Conservation (phyloP, 306 rosid species). For the Cicer yamashitae region DNA sequence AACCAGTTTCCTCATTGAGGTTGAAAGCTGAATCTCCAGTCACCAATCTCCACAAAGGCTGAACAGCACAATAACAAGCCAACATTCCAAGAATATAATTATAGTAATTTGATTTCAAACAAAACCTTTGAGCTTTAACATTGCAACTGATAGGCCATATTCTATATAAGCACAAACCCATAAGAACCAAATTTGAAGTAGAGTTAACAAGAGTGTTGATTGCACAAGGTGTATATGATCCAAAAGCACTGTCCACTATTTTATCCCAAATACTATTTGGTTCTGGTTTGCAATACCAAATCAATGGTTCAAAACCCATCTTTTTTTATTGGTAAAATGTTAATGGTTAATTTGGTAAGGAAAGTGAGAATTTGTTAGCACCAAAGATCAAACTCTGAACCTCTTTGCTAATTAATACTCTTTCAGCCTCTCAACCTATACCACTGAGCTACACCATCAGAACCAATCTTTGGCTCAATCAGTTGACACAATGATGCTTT, state of each 20-base stretch:
- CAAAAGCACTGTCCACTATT: conserved; percentile 68
- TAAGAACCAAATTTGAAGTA: conserved; percentile 72
- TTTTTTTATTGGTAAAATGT: too few relatives aligned
- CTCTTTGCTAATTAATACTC: too few relatives aligned
- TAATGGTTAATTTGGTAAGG: too few relatives aligned
- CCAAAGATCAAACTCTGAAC: too few relatives aligned
- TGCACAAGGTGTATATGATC: conserved; percentile 87
- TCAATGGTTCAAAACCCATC: conserved; percentile 67
- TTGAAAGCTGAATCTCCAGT: conserved; percentile 62
- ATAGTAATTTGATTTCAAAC: conserved; percentile 66
- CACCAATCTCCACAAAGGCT: conserved; percentile 67
- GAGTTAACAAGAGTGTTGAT: conserved; percentile 71
- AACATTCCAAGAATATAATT: conserved; percentile 59
- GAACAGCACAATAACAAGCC: conserved; percentile 67
- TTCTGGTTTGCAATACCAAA: conserved; percentile 81
- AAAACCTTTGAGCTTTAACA: conserved; percentile 60
- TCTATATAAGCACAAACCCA: conserved; percentile 66
- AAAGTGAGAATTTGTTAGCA: too few relatives aligned
- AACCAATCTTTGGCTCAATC: conserved; percentile 54
- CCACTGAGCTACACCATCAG: conserved; percentile 24
- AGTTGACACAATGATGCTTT: conserved; percentile 32
- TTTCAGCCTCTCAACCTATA: too few relatives aligned
- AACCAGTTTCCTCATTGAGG: conserved; percentile 51
- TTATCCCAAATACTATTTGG: conserved; percentile 64
- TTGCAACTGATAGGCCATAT: conserved; percentile 60